These are phyloP conservation scores for Westerdykella aurantiaca DNA, from an alignment of 2,329 filamentous ascomycete genomes.

Conservation along the genomic window DNA sequence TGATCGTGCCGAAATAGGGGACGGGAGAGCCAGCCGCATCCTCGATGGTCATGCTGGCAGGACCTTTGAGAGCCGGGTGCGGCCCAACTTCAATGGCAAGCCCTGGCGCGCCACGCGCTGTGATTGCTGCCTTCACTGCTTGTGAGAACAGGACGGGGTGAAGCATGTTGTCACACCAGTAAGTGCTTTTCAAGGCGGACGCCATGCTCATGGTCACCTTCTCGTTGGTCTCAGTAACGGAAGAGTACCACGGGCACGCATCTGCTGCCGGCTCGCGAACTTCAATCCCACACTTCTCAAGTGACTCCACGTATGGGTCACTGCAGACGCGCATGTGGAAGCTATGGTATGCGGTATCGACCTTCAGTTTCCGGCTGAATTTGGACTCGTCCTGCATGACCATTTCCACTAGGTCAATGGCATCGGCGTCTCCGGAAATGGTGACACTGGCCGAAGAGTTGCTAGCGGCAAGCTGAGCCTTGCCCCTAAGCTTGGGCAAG, in stretches of 20 bases:
- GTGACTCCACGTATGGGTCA: conserved; percentile 5
- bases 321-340: conserved; percentile 11
- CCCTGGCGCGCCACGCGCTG: conserved; percentile 5
- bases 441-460: conserved; percentile 16
- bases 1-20: conserved; percentile 12
- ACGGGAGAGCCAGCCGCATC: conserved; percentile 1
- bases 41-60: conserved; percentile 7
- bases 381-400: conserved; percentile 4
- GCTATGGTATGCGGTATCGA: conserved; percentile 15
- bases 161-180: conserved; percentile 30
- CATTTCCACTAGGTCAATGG: conserved; percentile 4
- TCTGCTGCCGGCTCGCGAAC: not conserved
- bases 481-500: conserved; percentile 6
- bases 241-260: no score
- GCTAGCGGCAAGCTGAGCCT: conserved; percentile 16
- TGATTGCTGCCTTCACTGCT: conserved; percentile 23
- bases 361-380: conserved; percentile 8
- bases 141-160: conserved; percentile 42
- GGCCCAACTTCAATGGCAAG: conserved; percentile 31
- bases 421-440: conserved; percentile 14
- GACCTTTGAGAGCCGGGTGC: conserved; percentile 40
- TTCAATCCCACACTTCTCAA: not conserved
- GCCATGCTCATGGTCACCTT: no score
- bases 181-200: no score
- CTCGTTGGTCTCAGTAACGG: no score